phyloP scores from a whole-genome alignment of 2,329 filamentous ascomycete genomes.

The Clonostachys sp. region DNA sequence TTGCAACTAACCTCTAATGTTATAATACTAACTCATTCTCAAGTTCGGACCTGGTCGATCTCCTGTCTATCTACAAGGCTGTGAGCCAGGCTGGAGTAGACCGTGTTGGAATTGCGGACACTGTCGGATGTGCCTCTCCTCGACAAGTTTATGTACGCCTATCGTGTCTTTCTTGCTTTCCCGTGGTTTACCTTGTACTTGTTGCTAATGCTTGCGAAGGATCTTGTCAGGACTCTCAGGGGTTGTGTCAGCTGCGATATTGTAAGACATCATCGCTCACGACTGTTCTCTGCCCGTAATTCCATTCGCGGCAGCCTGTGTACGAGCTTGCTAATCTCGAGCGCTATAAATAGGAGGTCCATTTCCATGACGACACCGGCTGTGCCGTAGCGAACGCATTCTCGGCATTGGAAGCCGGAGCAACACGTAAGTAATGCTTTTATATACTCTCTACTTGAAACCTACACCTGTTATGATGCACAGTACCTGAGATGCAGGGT shows the following conservation, averaged over 20 bases:
- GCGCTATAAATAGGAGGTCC: not conserved
- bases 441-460: not conserved
- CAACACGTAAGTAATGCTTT: slow-evolving; percentile 24
- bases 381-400: slow-evolving; percentile 87
- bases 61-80: slow-evolving; percentile 72
- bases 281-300: no score
- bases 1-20: no score
- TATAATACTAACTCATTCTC: no score
- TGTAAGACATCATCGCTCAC: not conserved
- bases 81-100: not conserved
- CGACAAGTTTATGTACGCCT: slow-evolving; percentile 67
- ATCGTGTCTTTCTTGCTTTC: no score
- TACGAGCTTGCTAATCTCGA: no score
- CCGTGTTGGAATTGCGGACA: not conserved
- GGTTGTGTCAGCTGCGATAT: slow-evolving; percentile 60
- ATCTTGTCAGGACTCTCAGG: slow-evolving; percentile 72
- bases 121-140: slow-evolving; percentile 35
- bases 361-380: not conserved
- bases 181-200: no score
- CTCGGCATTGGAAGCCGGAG: slow-evolving; percentile 82
- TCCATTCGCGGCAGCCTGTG: no score
- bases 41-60: slow-evolving; percentile 64
- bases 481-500: no score
- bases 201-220: slow-evolving; percentile 16
- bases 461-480: no score